Base-by-base conservation (phyloP, 768 basidiomycete species). In the Tricholoma matsutake region DNA sequence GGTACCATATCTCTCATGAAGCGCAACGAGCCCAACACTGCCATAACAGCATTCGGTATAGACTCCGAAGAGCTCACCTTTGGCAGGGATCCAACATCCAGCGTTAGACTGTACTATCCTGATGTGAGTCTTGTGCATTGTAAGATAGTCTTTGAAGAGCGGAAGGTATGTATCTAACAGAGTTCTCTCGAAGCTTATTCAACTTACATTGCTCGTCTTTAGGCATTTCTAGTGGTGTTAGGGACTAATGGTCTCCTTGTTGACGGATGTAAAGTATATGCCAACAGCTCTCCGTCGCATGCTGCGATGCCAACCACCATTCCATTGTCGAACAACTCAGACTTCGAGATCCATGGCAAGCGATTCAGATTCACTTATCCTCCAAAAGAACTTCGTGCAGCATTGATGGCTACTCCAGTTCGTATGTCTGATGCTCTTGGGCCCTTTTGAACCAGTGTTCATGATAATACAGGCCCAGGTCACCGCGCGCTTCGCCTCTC, bases 351-450 rank as follows among this genome's bases (percentile, higher is more conserved):
- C 13, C 84, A 84, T 68, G 80, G 79, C 47, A 91, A 91, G 66
- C 79, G 82, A 6, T 92, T 92, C 69, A 74, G 78, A n/a, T 91
- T 91, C 70, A 78, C 78, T 4, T 91, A 91, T 67, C 90, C 89
- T 1, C 88, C 90, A 5, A 90, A 90, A 68, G 85, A 88, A 49
- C 73, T 87, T 31, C 84, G 89, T 22, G 75, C 81, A 14, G 73
- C 76, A 4, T 73, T 83, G 22, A 77, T 82, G 39, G 77, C 80
- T 6, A 82, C 84, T 0, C 86, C 86, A 29, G 68, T 78, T 53
- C 79, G 79, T 77, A 63, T 54, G 78, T 76, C 57, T 51, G 64
- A 63, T 56, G 67, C 34, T 52, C 54, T 32, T n/a, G 10, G 2
- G 31, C 28, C 55, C 32, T 10, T 39, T 34, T 25, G 45, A 41